phyloP scores from a whole-genome alignment of 805 yeast species.

The Cyberlindnera japonica region DNA sequence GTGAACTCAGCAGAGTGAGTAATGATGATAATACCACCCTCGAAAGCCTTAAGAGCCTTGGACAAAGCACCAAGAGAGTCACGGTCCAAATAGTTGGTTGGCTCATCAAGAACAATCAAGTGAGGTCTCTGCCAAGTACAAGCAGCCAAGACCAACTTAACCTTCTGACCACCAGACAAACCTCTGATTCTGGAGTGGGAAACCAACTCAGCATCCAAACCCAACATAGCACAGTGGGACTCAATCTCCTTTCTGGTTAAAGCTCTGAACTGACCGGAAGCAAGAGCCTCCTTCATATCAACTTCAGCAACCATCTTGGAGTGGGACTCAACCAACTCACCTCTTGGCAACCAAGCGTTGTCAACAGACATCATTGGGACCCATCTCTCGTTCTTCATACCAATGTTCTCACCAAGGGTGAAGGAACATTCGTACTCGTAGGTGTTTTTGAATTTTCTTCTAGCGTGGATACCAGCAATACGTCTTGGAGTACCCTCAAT shows the following conservation, averaged over 20 bases:
- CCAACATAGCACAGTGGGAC: constrained; percentile 97
- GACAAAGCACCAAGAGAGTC: constrained; percentile 99
- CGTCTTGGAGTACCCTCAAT: constrained; percentile 98
- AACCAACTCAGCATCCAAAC: constrained; percentile 98
- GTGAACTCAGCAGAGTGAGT: constrained; percentile 99
- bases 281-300: constrained; percentile 99
- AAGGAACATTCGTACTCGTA: constrained; percentile 99
- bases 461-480: constrained; percentile 87
- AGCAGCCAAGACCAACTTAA: constrained; percentile 98
- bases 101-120: constrained; percentile 98
- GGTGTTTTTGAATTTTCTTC: constrained; percentile 99
- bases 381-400: constrained; percentile 99
- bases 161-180: constrained; percentile 99
- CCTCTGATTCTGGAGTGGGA: constrained; percentile 99
- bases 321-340: constrained; percentile 95
- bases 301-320: constrained; percentile 99
- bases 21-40: constrained; percentile 99
- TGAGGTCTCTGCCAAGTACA: constrained; percentile 99
- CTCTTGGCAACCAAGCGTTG: constrained; percentile 99
- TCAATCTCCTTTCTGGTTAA: constrained; percentile 99
- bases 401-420: constrained; percentile 96
- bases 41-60: constrained; percentile 97
- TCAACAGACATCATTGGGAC: constrained; percentile 99
- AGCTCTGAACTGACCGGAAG: constrained; percentile 99
- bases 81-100: constrained; percentile 98